A percentile compares a stretch with the other conserved stretches of the same genome.
phyloP scores from a whole-genome alignment of 2,329 filamentous ascomycete species.

The Davidsoniella australis region DNA sequence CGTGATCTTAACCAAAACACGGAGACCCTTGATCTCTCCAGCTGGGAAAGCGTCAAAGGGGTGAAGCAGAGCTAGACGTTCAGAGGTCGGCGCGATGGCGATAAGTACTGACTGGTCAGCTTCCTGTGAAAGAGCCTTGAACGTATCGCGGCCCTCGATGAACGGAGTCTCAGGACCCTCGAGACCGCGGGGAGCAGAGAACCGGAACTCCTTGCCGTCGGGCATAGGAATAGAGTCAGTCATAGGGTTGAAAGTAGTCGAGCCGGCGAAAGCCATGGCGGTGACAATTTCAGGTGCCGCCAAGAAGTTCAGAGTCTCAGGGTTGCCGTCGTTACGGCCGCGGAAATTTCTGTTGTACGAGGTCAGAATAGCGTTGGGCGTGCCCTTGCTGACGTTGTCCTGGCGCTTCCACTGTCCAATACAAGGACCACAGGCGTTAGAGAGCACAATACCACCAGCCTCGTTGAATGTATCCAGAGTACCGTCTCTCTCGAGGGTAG shows the following conservation, averaged over 20 bases:
- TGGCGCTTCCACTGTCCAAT: conserved; percentile 92
- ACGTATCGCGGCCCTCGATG: conserved; percentile 55
- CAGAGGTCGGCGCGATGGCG: conserved; percentile 70
- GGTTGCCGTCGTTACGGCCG: conserved; percentile 91
- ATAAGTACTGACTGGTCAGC: conserved; percentile 57
- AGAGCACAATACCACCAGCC: conserved; percentile 76
- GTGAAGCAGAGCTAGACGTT: conserved; percentile 77
- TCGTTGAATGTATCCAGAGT: conserved; percentile 72
- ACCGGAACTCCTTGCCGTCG: conserved; percentile 67
- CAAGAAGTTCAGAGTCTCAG: conserved; percentile 95
- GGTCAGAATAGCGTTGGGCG: conserved; percentile 82
- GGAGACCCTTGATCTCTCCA: conserved; percentile 56
- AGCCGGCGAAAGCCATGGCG: conserved; percentile 83
- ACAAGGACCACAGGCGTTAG: conserved; percentile 88
- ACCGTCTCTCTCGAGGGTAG: conserved; percentile 77
- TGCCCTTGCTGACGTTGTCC: conserved; percentile 69
- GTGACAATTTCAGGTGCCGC: conserved; percentile 94
- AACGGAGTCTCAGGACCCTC: conserved; percentile 50
- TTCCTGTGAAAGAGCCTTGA: conserved; percentile 54
- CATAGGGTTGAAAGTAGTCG: conserved; percentile 89
- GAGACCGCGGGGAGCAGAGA: conserved; percentile 58
- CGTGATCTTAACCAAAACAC: conserved; percentile 86
- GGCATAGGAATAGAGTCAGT: conserved; percentile 71
- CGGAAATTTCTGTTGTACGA: conserved; percentile 99
- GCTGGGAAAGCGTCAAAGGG: conserved; percentile 74